Base-by-base conservation (phyloP, 2,329 filamentous ascomycete species). In the Alternaria sp. region DNA sequence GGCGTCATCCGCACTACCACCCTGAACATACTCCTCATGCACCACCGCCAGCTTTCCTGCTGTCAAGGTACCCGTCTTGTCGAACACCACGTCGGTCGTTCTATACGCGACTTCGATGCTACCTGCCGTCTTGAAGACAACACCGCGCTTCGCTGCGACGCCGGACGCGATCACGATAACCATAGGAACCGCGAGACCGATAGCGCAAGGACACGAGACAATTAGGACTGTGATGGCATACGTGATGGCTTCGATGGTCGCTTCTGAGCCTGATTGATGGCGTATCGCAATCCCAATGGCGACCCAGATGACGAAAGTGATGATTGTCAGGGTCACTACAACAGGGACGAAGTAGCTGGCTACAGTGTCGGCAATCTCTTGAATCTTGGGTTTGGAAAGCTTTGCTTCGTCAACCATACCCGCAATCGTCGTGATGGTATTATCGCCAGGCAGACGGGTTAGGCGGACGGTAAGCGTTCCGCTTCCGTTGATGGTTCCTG, bases 11-110 rank as follows among this genome's bases (percentile, higher is more conserved):
- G 50, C 10, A 60, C 60, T 11, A 58, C 62, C 32, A 18, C 44
- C 16, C 9, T 50, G 34, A n/a, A 75, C 43, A 53, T 73, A 72
- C 28, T 69, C 62, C 62, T 77, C 69, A 4, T 58, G 59, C 5
- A 74, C 69, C 4, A 84, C 81, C 0, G 65, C 58, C 1, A 86
- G 75, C 38, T 85, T 82, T 0, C 89, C 90, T 38, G 81, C 71
- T 0, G 91, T 94, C 18, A 94, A 73, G 0, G 91, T 94, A 0
- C 91, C 91, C 0, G 92, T 94, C 77, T 94, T 94, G 80, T 94
- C 91, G 67, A 94, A 90, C 0, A 94, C 85, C 3, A 93, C 86
- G 67, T 93, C 86, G 0, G 86, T 82, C 0, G 85, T 81, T 64
- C 86, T 89, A 61, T 85, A 80, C 0, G 87, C 88, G 1, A 85